Evolutionary conservation across 1,139 yeast genomes (phyloP).

Genomic region (Sugiyamaella neomexicana): DNA sequence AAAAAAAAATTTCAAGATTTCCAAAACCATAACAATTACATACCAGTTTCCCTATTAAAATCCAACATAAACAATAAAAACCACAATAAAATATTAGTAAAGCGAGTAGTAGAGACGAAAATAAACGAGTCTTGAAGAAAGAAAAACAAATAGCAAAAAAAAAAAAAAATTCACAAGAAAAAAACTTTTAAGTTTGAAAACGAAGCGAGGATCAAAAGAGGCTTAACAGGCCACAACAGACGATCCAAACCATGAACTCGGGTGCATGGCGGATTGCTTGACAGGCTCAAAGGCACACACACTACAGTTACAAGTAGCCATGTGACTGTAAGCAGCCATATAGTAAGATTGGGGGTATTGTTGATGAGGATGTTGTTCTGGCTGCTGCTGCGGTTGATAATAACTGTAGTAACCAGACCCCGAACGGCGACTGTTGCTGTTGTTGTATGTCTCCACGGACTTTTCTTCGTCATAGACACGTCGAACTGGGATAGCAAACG

Average conservation of each 20-base stretch:
- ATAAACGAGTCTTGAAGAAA: slow-evolving; percentile 6
- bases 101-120: not conserved
- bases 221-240: slow-evolving; percentile 24
- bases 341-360: slow-evolving; percentile 24
- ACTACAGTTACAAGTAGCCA: slow-evolving; percentile 28
- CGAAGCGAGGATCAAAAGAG: slow-evolving; percentile 5
- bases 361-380: slow-evolving; percentile 3
- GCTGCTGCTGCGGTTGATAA: slow-evolving; percentile 5
- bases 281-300: slow-evolving; percentile 27
- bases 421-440: not conserved
- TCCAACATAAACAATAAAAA: slow-evolving; percentile 4
- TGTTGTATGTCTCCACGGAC: slow-evolving; percentile 13
- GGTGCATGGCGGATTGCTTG: slow-evolving; percentile 10
- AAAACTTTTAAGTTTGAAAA: not conserved
- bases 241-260: slow-evolving; percentile 16
- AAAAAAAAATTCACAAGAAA: no score
- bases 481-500: slow-evolving; percentile 20
- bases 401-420: slow-evolving; percentile 2
- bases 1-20: not conserved
- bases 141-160: slow-evolving; percentile 1
- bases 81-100: not conserved
- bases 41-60: not conserved
- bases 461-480: slow-evolving; percentile 18
- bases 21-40: not conserved
- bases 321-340: slow-evolving; percentile 27